Evolutionary conservation across 257 asterid species (phyloP).

Genomic region (Rubia yunnanensis): DNA sequence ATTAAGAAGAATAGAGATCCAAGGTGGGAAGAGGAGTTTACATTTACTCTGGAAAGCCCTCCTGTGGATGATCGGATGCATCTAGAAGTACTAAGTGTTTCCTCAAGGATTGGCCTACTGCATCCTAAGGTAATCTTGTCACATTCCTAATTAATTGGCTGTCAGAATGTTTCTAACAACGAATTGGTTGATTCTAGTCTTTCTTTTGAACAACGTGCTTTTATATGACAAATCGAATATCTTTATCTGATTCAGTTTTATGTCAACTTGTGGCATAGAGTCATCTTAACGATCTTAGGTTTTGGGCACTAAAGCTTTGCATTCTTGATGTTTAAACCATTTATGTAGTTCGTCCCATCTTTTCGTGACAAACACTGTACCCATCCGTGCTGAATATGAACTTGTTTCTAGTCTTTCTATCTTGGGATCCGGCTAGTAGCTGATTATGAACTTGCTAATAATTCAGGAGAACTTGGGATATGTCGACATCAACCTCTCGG

Average conservation of each 20-base stretch:
- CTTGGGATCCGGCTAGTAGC: neutral
- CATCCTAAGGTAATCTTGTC: constrained; percentile 75
- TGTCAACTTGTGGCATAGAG: neutral
- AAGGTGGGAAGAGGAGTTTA: constrained; percentile 89
- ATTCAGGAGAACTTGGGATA: constrained; percentile 37
- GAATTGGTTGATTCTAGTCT: neutral
- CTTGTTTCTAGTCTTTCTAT: neutral
- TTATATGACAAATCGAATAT: no score
- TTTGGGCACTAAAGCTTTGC: neutral
- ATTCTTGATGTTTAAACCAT: no score
- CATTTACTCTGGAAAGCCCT: constrained; percentile 72
- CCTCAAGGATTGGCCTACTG: constrained; percentile 74
- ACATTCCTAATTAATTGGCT: neutral
- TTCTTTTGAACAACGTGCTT: no score
- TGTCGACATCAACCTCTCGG: constrained; percentile 34
- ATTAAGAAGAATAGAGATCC: constrained; percentile 94
- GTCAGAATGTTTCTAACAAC: neutral
- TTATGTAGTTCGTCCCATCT: no score
- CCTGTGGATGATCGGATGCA: constrained; percentile 72
- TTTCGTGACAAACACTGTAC: no score
- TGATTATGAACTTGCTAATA: constrained; percentile 2
- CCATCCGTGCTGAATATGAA: no score
- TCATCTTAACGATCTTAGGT: neutral
- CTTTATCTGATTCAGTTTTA: neutral
- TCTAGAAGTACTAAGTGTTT: constrained; percentile 74